Base-by-base conservation (phyloP, 202 grass and related monocot species). In the Sporobolus alterniflorus region DNA sequence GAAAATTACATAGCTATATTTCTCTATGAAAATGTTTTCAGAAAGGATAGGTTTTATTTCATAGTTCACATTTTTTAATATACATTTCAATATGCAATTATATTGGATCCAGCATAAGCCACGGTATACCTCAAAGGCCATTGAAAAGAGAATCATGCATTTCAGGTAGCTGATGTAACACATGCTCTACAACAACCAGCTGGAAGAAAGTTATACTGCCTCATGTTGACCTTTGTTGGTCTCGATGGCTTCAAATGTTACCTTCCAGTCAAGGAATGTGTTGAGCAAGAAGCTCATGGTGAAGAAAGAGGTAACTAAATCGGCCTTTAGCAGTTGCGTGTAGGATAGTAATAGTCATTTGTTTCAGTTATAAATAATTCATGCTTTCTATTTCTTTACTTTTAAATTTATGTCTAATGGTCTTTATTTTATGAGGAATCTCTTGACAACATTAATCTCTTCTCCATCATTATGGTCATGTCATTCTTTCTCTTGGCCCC, bases 271-370 rank as follows among this genome's bases (percentile, higher is more conserved):
- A 62, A 87, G 93, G 76, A 99, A 99, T 64, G 96, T 99, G 48
- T 74, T 99, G 63, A 99, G 96, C 89, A 99, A 96, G 83, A 96
- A 99, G 81, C 89, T 96, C 71, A 94, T 99, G 96, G 85, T 99
- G 47, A 99, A 99, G 93, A 96, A 87, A 92, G 89, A 99, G 93
- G 91, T 96, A 78, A 83, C 22, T 7, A 8, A 66, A 61, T 74
- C 22, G 44, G 42, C 17, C 34, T 5, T 76, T 67, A 72, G 31
- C 17, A 46, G 16, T 73, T 77, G 71, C 22, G 22, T 50, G 26
- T 65, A 67, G 20, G 61, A 52, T 55, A 32, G 24, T 51, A 2
- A 0, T 75, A 34, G 40, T 13, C 9, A 43, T 80, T 72, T 79
- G 12, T 67, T 65, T 76, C 46, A 74, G 56, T 75, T 71, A 71